These are phyloP conservation scores for Crithidia fasciculata DNA, from an alignment of 208 protist species.

Conservation along the genomic window DNA sequence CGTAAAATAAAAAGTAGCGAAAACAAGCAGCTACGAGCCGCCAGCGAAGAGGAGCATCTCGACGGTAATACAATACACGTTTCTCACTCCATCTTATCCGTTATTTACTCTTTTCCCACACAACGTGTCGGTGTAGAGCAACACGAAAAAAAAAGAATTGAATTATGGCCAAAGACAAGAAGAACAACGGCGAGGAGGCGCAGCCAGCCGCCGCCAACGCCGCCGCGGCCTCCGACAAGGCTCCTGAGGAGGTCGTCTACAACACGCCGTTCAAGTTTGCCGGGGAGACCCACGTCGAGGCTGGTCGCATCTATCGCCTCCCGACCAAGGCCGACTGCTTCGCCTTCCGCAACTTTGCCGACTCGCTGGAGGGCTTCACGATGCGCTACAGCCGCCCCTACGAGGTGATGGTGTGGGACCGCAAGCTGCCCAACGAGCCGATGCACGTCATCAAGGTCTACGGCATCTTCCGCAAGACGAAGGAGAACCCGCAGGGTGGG, in stretches of 20 bases:
- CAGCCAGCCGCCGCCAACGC: not conserved
- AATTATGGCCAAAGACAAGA: slow-evolving; percentile 36
- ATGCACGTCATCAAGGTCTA: slow-evolving; percentile 89
- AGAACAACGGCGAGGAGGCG: slow-evolving; percentile 3
- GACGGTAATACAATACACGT: no score
- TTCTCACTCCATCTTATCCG: no score
- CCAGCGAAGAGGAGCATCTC: no score
- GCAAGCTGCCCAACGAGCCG: slow-evolving; percentile 63
- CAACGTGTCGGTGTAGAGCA: no score
- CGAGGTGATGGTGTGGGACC: slow-evolving; percentile 75
- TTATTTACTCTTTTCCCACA: no score
- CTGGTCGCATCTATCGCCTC: slow-evolving; percentile 58
- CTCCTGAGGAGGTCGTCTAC: slow-evolving; percentile 49
- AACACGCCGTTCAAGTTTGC: slow-evolving; percentile 64
- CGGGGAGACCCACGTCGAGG: slow-evolving; percentile 44
- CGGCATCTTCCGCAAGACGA: slow-evolving; percentile 58
- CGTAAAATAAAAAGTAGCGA: no score
- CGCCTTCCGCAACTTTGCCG: slow-evolving; percentile 75
- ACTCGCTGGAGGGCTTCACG: slow-evolving; percentile 77
- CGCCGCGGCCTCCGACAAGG: not conserved
- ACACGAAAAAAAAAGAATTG: not conserved
- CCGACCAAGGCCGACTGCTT: slow-evolving; percentile 63
- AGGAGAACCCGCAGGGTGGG: slow-evolving; percentile 32
- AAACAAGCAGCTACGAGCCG: no score
- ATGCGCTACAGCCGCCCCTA: slow-evolving; percentile 54